phyloP scores from a whole-genome alignment of 768 basidiomycete genomes.

The Suillus fuscotomentosus region DNA sequence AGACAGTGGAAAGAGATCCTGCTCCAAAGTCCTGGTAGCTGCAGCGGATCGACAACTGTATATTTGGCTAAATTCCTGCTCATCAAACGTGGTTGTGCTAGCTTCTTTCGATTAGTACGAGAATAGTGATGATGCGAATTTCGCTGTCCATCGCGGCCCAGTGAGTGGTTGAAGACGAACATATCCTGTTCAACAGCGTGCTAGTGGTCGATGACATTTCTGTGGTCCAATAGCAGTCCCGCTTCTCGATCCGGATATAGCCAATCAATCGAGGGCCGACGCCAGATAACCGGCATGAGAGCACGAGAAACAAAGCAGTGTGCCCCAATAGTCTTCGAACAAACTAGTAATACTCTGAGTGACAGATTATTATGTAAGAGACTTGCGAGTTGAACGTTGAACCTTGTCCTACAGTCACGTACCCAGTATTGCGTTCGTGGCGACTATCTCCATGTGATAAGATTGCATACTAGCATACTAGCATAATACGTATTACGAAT shows the following conservation, averaged over 20 bases:
- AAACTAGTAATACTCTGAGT: too few species aligned
- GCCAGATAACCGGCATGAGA: neutral
- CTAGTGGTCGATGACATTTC: neutral
- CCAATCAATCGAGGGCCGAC: neutral
- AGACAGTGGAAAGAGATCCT: neutral
- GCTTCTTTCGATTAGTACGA: neutral
- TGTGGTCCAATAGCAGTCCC: neutral
- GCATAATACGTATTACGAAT: too few species aligned
- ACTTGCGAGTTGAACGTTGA: too few species aligned
- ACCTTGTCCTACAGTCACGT: too few species aligned
- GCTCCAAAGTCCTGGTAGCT: neutral
- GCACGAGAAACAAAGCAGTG: neutral
- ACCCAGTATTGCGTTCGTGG: too few species aligned
- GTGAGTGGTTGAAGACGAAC: neutral
- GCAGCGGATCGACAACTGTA: neutral
- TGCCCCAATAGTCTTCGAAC: too few species aligned
- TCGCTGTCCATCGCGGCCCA: neutral
- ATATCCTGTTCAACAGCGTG: neutral
- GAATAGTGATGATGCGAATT: neutral
- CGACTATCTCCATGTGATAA: too few species aligned
- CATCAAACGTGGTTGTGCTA: neutral
- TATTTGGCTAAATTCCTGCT: neutral
- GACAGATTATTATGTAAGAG: too few species aligned
- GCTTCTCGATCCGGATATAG: neutral
- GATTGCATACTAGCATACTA: too few species aligned